These are phyloP conservation scores for Fraxinus dipetala DNA, from an alignment of 305 asterid genomes.

Conservation along the genomic window DNA sequence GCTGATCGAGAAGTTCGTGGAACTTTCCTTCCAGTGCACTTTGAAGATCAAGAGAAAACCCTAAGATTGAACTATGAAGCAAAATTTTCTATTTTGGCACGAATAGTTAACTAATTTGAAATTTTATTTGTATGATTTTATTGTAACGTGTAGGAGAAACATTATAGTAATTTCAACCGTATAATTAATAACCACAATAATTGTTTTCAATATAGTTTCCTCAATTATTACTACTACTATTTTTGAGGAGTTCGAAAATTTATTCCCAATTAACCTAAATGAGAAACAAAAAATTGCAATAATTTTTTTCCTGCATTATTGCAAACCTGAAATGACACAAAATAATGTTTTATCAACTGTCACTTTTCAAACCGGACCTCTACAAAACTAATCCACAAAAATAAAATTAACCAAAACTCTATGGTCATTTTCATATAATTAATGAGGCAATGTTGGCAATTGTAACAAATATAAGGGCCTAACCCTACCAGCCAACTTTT, in stretches of 20 bases:
- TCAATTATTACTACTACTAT: not conserved
- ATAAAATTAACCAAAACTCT: constrained; percentile 2
- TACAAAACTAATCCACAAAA: constrained; percentile 7
- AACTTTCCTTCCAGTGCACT: not conserved
- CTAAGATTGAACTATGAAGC: not conserved
- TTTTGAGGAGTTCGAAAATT: not conserved
- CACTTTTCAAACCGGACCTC: constrained; percentile 10
- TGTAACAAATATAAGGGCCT: not conserved
- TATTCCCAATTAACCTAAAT: not conserved
- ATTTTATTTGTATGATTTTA: not conserved
- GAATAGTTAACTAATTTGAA: not conserved
- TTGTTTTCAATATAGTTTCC: not conserved
- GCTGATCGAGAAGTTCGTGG: not conserved
- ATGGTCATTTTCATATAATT: constrained; percentile 31
- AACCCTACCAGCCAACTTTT: constrained; percentile 33
- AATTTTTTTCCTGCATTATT: not conserved
- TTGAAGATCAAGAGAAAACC: not conserved
- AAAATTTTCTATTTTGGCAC: not conserved
- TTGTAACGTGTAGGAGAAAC: not conserved
- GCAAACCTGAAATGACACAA: not conserved
- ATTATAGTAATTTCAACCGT: not conserved
- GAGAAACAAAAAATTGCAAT: not conserved
- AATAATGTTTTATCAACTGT: constrained; percentile 7
- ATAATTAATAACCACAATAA: constrained; percentile 20
- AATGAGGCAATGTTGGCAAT: constrained; percentile 23